Evolutionary conservation across 1,139 yeast genomes (phyloP).

Genomic region (Saccharomyces pastorianus): DNA sequence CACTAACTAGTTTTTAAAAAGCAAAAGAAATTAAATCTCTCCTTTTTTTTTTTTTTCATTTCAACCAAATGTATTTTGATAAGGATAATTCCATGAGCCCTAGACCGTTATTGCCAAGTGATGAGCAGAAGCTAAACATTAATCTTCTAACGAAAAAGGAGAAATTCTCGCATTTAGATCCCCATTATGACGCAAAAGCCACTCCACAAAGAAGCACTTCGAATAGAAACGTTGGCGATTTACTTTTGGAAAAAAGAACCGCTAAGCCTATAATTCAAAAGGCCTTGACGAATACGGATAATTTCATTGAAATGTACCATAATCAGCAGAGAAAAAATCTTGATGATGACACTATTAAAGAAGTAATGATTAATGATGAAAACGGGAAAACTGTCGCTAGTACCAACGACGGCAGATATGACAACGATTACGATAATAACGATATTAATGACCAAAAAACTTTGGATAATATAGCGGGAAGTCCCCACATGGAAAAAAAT

Average conservation of each 20-base stretch:
- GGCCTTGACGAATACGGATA: conserved; percentile 24
- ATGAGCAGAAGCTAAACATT: conserved; percentile 14
- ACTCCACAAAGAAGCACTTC: conserved; percentile 13
- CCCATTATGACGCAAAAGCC: conserved; percentile 2
- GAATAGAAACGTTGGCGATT: conserved; percentile 14
- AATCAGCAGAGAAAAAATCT: conserved; percentile 4
- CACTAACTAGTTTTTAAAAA: background rate
- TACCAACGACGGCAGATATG: conserved; percentile 3
- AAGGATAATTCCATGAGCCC: conserved; percentile 5
- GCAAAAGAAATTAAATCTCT: background rate
- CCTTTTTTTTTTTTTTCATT: background rate
- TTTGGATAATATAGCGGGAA: background rate
- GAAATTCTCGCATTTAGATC: background rate
- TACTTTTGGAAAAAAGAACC: conserved; percentile 6
- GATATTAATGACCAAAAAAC: conserved; percentile 35
- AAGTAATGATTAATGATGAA: conserved; percentile 14
- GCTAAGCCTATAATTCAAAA: conserved; percentile 13
- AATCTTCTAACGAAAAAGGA: conserved; percentile 2
- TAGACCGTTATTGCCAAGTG: conserved; percentile 23
- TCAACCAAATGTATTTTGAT: background rate
- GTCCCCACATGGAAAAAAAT: background rate
- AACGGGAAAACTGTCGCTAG: background rate
- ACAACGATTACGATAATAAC: conserved; percentile 45
- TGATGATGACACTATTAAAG: conserved; percentile 6
- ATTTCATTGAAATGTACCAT: conserved; percentile 20